These are phyloP conservation scores for Yarrowia sp. DNA, from an alignment of 805 yeast genomes.

Conservation along the genomic window DNA sequence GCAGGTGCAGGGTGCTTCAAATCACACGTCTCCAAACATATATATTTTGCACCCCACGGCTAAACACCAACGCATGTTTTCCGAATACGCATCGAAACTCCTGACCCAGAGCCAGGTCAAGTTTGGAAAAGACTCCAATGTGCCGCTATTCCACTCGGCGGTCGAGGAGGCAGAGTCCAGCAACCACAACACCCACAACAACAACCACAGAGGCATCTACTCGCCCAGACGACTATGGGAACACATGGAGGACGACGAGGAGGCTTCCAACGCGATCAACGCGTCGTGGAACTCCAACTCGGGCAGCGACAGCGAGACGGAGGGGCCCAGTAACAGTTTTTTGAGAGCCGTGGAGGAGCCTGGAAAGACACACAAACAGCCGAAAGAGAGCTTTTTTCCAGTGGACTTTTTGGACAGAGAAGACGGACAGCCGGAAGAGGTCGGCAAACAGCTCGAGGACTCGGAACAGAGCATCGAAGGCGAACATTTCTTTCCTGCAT, in stretches of 20 bases:
- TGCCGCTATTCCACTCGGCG: constrained; percentile 47
- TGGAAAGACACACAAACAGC: constrained; percentile 2
- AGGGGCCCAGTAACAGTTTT: constrained; percentile 36
- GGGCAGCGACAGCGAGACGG: constrained; percentile 20
- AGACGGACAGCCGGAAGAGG: constrained; percentile 9
- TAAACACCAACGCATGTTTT: constrained; percentile 43
- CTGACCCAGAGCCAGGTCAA: constrained; percentile 50
- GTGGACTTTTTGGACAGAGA: constrained; percentile 35
- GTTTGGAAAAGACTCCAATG: constrained; percentile 42
- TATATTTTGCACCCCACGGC: background rate
- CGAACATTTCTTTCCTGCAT: constrained; percentile 21
- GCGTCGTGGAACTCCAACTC: constrained; percentile 36
- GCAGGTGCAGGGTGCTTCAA: constrained; percentile 10
- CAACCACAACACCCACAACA: constrained; percentile 18
- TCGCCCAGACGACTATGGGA: constrained; percentile 33
- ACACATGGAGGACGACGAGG: constrained; percentile 33
- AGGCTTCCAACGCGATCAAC: constrained; percentile 36
- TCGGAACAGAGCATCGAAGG: constrained; percentile 25
- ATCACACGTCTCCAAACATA: background rate
- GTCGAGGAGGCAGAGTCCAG: constrained; percentile 43
- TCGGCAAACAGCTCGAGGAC: constrained; percentile 10
- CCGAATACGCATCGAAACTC: constrained; percentile 50
- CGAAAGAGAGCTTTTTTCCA: constrained; percentile 32
- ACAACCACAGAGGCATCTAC: constrained; percentile 36
- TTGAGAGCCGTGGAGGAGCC: constrained; percentile 34